phyloP scores from a whole-genome alignment of 352 stramenopile genomes.

The Phytophthora idaei region DNA sequence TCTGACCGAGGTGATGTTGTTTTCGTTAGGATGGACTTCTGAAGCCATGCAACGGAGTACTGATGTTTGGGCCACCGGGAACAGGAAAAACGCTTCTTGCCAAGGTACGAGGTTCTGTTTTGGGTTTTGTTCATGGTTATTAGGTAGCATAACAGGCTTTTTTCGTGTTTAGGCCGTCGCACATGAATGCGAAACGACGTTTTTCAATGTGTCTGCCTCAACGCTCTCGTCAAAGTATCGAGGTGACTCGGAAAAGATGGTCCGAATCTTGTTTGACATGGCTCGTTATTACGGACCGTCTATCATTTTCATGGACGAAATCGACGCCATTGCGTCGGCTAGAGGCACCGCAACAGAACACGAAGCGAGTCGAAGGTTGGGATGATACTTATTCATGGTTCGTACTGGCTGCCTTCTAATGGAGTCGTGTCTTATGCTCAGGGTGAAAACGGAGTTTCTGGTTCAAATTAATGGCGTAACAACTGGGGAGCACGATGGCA shows the following conservation, averaged over 20 bases:
- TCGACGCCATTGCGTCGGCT: slow-evolving; percentile 92
- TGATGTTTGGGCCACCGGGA: slow-evolving; percentile 89
- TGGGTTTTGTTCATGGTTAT: not conserved
- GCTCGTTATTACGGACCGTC: slow-evolving; percentile 96
- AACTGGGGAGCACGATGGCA: slow-evolving; percentile 51
- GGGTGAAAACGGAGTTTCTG: slow-evolving; percentile 97
- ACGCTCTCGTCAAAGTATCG: slow-evolving; percentile 94
- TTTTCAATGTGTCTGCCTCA: slow-evolving; percentile 97
- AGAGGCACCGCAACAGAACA: slow-evolving; percentile 81
- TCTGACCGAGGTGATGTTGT: not conserved
- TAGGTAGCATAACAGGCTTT: not conserved
- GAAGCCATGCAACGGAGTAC: slow-evolving; percentile 81
- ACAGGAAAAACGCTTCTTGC: slow-evolving; percentile 92
- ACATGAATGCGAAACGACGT: slow-evolving; percentile 96
- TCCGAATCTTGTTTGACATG: slow-evolving; percentile 98
- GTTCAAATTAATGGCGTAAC: slow-evolving; percentile 97
- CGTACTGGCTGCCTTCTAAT: slow-evolving; percentile 5
- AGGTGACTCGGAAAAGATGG: slow-evolving; percentile 96
- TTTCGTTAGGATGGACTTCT: slow-evolving; percentile 63
- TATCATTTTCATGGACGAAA: slow-evolving; percentile 99
- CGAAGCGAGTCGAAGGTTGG: slow-evolving; percentile 79
- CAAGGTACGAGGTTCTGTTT: slow-evolving; percentile 44
- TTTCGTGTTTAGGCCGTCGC: slow-evolving; percentile 71
- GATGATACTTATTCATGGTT: not conserved
- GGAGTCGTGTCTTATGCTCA: slow-evolving; percentile 28